Evolutionary conservation across 2,329 filamentous ascomycete species (phyloP), one percentile per base, ranked within the genome.

Genomic region (Geosmithia putterillii): DNA sequence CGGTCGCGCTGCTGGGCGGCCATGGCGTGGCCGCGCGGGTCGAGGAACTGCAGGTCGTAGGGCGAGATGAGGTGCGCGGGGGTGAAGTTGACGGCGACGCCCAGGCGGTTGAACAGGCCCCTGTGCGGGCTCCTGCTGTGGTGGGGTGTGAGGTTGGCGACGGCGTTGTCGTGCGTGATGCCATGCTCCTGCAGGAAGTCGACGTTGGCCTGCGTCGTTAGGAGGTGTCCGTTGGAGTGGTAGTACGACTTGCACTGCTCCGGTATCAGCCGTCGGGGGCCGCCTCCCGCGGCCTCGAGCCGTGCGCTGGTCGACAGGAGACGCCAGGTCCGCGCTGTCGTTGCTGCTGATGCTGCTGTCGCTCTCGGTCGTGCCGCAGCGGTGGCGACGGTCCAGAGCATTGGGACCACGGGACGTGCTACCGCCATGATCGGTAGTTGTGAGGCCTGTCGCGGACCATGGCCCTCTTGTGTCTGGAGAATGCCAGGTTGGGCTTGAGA

Each of bases 11-110:
- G 46, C 23, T 47, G 38, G 2, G 54, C 48, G 4, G 48, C 45
- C 19, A 62, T 45, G 1, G 63, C 55, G 41, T 66, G 58, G 6
- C 57, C 59, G 9, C 52, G 51, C 1, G 57, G 54, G 6, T 54
- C 54, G 18, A 67, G 53, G 44, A 53, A 61, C 6, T 49, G 49
- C 14, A 60, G 47, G 43, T 65, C 54, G 44, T 55, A 54, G 4
- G 57, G 55, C 23, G 58, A 52, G 40, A 66, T 47, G 43, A 60
- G 48, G 47, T 45, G 42, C 9, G 53, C 45, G 6, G 10, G 3
- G 18, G 50, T 54, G 41, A 55, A 59, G 17, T 48, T 50, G 7
- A 62, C 35, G 2, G 43, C 48, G 41, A 55, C 49, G 23, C 47
- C 43, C 41, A 56, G 59, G 7, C 47, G 38, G 3, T 6, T 38